Conservation (phyloP, 768 basidiomycete genomes). For the Boletales sp. region DNA sequence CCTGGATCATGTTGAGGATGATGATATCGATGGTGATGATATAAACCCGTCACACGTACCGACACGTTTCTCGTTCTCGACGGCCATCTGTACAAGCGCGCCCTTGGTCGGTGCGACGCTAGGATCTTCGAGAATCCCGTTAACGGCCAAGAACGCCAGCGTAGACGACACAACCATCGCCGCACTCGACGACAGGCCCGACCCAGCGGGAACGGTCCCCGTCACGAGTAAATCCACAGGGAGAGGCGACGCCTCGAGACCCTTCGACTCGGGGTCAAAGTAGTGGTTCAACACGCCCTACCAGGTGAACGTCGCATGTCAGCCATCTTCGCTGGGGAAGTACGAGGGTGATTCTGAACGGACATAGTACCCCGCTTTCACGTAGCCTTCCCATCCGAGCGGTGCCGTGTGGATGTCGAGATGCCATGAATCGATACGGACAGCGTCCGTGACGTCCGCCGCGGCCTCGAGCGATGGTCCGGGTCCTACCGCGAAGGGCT, state of each 20-base stretch:
- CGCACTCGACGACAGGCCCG: constrained; percentile 83
- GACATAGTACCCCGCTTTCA: constrained; percentile 84
- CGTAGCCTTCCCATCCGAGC: constrained; percentile 82
- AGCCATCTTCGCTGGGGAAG: not conserved
- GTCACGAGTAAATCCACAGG: constrained; percentile 74
- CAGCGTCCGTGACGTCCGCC: constrained; percentile 34
- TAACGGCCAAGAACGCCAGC: constrained; percentile 73
- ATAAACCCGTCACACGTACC: constrained; percentile 35
- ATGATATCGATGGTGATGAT: not conserved
- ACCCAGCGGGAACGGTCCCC: constrained; percentile 83
- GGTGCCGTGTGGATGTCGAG: constrained; percentile 64
- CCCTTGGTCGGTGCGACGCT: constrained; percentile 46
- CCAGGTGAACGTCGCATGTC: not conserved
- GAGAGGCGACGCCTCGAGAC: constrained; percentile 36
- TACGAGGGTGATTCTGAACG: constrained; percentile 19
- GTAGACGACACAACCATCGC: constrained; percentile 90
- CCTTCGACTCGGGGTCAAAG: constrained; percentile 34
- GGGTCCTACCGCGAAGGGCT: constrained; percentile 16
- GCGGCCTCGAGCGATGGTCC: constrained; percentile 21
- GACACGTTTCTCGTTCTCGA: constrained; percentile 83
- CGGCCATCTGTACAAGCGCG: constrained; percentile 70
- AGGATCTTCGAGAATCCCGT: constrained; percentile 50
- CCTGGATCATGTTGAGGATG: constrained; percentile 29
- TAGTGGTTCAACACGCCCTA: constrained; percentile 68
- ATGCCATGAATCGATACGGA: constrained; percentile 57